Evolutionary conservation across 768 basidiomycete species (phyloP).

Genomic region (Lactarius hengduanensis): DNA sequence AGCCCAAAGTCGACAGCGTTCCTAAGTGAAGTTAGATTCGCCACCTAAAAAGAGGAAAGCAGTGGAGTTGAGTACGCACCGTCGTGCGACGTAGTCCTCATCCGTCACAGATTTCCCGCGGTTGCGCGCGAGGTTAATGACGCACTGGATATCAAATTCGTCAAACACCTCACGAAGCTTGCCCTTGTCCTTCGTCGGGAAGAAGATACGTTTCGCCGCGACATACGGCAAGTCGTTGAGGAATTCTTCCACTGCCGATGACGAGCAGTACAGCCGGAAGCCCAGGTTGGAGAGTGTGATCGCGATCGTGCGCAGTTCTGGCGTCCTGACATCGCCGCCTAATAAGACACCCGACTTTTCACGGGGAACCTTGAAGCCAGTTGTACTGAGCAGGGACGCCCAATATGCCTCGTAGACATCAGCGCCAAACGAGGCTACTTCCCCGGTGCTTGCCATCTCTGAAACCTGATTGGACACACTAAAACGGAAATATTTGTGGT

Average conservation of each 20-base stretch:
- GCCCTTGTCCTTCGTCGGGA: constrained; percentile 96
- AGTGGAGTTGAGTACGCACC: constrained; percentile 44
- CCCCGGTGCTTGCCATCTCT: constrained; percentile 99
- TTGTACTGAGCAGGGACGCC: constrained; percentile 91
- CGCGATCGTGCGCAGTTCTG: constrained; percentile 84
- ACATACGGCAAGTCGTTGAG: constrained; percentile 79
- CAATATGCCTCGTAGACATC: constrained; percentile 96
- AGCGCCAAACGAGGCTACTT: constrained; percentile 93
- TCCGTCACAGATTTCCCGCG: constrained; percentile 77
- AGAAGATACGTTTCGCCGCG: constrained; percentile 83
- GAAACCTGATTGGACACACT: constrained; percentile 14
- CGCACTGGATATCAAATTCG: constrained; percentile 91
- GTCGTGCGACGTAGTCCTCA: constrained; percentile 95
- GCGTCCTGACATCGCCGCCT: constrained; percentile 85
- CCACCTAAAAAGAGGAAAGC: constrained; percentile 10
- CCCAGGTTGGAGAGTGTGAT: constrained; percentile 80
- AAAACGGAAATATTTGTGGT: background rate
- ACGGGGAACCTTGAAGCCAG: constrained; percentile 90
- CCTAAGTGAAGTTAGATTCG: constrained; percentile 2
- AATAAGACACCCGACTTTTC: constrained; percentile 85
- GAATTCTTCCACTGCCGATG: constrained; percentile 72
- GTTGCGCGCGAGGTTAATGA: constrained; percentile 86
- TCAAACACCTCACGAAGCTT: constrained; percentile 92
- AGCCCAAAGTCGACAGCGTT: constrained; percentile 50
- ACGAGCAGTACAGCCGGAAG: constrained; percentile 94